Percentiles rank a stretch among this genome's conserved stretches.
These are phyloP conservation scores for Paratinospora sagittata DNA, from an alignment of 164 flowering plant genomes.

Conservation along the genomic window DNA sequence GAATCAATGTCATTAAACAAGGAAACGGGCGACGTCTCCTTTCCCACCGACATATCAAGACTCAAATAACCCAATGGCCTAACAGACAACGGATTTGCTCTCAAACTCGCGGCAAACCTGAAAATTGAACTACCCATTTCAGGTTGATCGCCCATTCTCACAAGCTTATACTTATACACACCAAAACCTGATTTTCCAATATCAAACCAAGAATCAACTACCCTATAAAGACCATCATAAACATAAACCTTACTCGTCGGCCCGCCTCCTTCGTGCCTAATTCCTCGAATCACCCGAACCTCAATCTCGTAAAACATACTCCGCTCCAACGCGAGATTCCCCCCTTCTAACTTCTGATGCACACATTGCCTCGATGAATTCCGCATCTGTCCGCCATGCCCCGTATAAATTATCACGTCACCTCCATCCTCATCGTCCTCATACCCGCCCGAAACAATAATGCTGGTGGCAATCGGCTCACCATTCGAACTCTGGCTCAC, in stretches of 20 bases:
- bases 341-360: constrained; percentile 77
- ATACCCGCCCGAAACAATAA: constrained; percentile 86
- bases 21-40: constrained; percentile 57
- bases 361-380: constrained; percentile 28
- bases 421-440: constrained; percentile 84
- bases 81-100: constrained; percentile 33
- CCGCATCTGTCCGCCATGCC: constrained; percentile 77
- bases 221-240: constrained; percentile 80
- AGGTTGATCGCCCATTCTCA: constrained; percentile 64
- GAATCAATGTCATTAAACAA: constrained; percentile 73
- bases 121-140: constrained; percentile 74
- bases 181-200: constrained; percentile 87
- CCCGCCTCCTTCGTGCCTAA: constrained; percentile 45
- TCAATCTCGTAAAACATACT: constrained; percentile 81
- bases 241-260: constrained; percentile 58
- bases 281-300: constrained; percentile 78
- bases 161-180: constrained; percentile 71
- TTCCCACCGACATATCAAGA: constrained; percentile 58
- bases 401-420: constrained; percentile 65
- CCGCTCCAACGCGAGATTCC: constrained; percentile 78
- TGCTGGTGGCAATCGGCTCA: constrained; percentile 78
- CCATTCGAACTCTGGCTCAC: constrained; percentile 32
- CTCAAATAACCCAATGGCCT: constrained; percentile 60
- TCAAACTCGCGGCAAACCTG: constrained; percentile 49
- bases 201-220: constrained; percentile 69